Conservation (phyloP, 345 rosid genomes). For the Passiflora organensis region DNA sequence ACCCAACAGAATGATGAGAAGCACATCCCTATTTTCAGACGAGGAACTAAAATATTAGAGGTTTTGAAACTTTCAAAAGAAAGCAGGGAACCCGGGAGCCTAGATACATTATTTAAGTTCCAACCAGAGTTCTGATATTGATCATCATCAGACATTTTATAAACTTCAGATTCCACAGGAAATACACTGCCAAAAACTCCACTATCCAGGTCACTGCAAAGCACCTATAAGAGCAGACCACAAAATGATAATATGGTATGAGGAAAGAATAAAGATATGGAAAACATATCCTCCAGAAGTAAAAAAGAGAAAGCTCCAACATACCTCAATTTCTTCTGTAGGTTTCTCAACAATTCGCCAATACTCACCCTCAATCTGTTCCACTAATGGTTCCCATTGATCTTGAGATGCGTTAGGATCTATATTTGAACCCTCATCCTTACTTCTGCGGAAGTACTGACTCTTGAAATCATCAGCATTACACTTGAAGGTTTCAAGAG, state of each 20-base stretch:
- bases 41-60: slow-evolving; percentile 42
- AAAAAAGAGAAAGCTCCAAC: slow-evolving; percentile 1
- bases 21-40: slow-evolving; percentile 63
- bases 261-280: too few relatives aligned
- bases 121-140: slow-evolving; percentile 48
- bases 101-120: slow-evolving; percentile 64
- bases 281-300: too few relatives aligned
- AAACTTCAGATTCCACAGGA: slow-evolving; percentile 30
- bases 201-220: slow-evolving; percentile 24
- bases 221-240: background rate
- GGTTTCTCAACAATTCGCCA: slow-evolving; percentile 50
- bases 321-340: slow-evolving; percentile 52
- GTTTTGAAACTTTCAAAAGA: slow-evolving; percentile 41
- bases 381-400: slow-evolving; percentile 31
- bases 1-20: slow-evolving; percentile 63
- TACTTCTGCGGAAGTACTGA: slow-evolving; percentile 34
- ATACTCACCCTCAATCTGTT: slow-evolving; percentile 55
- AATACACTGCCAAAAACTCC: slow-evolving; percentile 63
- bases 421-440: slow-evolving; percentile 13
- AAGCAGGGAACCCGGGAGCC: slow-evolving; percentile 64
- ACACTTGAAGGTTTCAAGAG: slow-evolving; percentile 46
- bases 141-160: slow-evolving; percentile 19
- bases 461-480: slow-evolving; percentile 44
- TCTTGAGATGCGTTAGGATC: slow-evolving; percentile 16
- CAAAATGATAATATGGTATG: background rate